Base-by-base conservation (phyloP, 2,329 filamentous ascomycete genomes). In the Botrytis squamosa region DNA sequence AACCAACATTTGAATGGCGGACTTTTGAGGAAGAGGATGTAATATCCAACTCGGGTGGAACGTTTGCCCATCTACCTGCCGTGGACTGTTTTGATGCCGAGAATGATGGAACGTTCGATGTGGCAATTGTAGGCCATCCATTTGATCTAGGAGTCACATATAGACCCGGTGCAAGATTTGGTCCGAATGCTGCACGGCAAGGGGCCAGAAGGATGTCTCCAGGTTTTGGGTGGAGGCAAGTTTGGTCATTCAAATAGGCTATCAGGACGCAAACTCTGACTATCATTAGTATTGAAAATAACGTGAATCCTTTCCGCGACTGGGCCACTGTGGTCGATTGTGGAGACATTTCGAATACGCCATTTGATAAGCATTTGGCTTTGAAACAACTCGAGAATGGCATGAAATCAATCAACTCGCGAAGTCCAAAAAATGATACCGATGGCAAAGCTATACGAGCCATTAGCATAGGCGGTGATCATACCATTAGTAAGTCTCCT, bases 71-170 rank as follows among this genome's bases (percentile, higher is more conserved):
- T 70, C 77, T 80, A n/a, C 72, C 76, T 40, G 79, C 76, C 59
- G 74, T 74, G 12, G 74, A 79, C 40, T 80, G 79, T 68, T 79
- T 78, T 33, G 71, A 77, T 20, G 6, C 68, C 16, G 74, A 74
- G 42, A 78, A 71, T 42, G 77, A 74, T 64, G 75, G 73, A 12
- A 76, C 77, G n/a, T 80, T 80, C 71, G 79, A 80, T 69, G 79
- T 80, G 70, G 79, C 77, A 1, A 79, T 80, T 38, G 77, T 80
- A 20, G 79, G 79, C 6, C 78, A 80, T 73, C 79, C 79, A 6
- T 80, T 80, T 71, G 79, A 80, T 74, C 73, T 80, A 0, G 79
- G 79, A 7, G 79, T 80, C 2, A 75, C 78, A 1, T 81, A 80
- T 76, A 72, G 79, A 60, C 78, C 79, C 16, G 79, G 79, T 18